phyloP scores from a whole-genome alignment of 2,329 filamentous ascomycete species.

The Pseudocercospora pini-densiflorae region DNA sequence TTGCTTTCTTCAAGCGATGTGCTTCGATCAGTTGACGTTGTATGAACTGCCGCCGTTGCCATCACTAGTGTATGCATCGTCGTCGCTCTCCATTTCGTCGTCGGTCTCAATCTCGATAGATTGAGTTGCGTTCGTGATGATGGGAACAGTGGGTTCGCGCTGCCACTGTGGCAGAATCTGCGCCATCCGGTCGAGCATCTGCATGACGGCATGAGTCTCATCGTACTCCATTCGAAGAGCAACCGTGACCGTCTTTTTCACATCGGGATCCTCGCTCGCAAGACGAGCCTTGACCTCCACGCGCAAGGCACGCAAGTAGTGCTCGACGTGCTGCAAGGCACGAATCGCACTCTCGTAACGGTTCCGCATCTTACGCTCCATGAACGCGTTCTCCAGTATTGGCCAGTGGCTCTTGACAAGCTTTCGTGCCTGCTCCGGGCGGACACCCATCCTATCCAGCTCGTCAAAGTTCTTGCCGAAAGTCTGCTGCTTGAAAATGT shows the following conservation, averaged over 20 bases:
- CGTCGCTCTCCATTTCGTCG: conserved; percentile 17
- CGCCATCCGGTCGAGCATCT: conserved; percentile 1
- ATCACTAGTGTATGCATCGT: conserved; percentile 12
- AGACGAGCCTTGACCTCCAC: neutral
- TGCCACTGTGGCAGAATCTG: conserved; percentile 8
- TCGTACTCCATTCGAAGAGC: conserved; percentile 13
- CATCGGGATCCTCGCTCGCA: neutral
- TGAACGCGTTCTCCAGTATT: neutral
- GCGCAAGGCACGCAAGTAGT: conserved; percentile 8
- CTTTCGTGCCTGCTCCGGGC: conserved; percentile 13
- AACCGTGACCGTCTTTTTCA: conserved; percentile 1
- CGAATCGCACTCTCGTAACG: conserved; percentile 16
- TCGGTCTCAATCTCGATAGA: conserved; percentile 17
- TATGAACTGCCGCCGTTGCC: neutral
- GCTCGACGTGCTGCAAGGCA: conserved; percentile 9
- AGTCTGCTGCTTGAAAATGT: conserved; percentile 15
- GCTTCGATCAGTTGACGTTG: neutral
- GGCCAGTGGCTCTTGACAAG: neutral
- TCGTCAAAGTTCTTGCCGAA: conserved; percentile 5
- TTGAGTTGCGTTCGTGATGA: neutral
- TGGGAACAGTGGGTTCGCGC: conserved; percentile 5
- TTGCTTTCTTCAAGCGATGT: neutral
- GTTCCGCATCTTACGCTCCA: conserved; percentile 9
- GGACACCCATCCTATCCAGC: conserved; percentile 10
- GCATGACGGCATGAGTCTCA: conserved; percentile 6